Evolutionary conservation across 164 flowering plant species (phyloP).

Genomic region (Magnolia sinica): DNA sequence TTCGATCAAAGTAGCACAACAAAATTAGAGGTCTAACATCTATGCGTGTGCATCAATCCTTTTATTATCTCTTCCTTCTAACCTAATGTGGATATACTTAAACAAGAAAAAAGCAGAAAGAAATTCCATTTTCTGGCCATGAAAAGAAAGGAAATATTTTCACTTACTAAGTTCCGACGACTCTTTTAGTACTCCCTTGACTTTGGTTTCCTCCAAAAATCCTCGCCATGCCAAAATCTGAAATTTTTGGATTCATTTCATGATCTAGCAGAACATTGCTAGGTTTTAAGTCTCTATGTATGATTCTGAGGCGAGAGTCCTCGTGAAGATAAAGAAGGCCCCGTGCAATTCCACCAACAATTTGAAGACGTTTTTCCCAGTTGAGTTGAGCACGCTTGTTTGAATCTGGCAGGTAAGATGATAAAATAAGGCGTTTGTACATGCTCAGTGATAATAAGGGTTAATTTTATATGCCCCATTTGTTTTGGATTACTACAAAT

Average conservation of each 20-base stretch:
- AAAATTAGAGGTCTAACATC: too few relatives aligned
- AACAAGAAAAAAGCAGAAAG: too few relatives aligned
- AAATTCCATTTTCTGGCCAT: too few relatives aligned
- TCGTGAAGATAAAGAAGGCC: constrained; percentile 1
- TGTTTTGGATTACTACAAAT: too few relatives aligned
- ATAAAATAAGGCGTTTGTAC: not conserved
- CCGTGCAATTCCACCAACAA: not conserved
- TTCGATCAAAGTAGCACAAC: not conserved
- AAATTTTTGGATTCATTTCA: constrained; percentile 42
- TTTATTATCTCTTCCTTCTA: too few relatives aligned
- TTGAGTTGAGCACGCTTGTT: not conserved
- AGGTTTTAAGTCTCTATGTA: constrained; percentile 58
- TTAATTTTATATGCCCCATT: too few relatives aligned
- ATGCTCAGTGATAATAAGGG: too few relatives aligned
- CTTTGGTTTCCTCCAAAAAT: constrained; percentile 28
- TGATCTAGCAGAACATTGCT: constrained; percentile 51
- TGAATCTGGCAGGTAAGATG: not conserved
- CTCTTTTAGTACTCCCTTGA: constrained; percentile 17
- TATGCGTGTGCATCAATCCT: not conserved
- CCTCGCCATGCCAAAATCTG: constrained; percentile 52
- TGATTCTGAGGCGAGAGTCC: constrained; percentile 16
- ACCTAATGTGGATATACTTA: not conserved
- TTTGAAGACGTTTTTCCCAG: constrained; percentile 15
- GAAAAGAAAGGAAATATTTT: not conserved
- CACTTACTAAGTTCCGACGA: constrained; percentile 43